A percentile compares a stretch with the other conserved stretches of the same genome.
Evolutionary conservation across 2,329 filamentous ascomycete genomes (phyloP).

Genomic region (Akanthomyces lecanii): DNA sequence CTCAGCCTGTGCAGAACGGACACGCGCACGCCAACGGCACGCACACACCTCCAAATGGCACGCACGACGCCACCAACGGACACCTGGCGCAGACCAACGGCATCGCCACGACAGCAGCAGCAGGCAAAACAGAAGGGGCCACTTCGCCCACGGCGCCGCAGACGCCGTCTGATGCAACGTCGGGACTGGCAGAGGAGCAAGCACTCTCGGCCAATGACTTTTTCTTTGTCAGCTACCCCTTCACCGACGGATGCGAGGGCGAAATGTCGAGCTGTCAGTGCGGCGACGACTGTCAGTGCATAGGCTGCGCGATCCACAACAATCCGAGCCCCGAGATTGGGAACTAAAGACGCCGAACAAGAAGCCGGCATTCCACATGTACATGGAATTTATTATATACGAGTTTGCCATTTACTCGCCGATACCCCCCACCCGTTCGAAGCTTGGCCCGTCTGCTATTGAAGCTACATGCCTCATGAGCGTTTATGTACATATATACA

Average conservation of each 20-base stretch:
- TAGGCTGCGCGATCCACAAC: conserved; percentile 53
- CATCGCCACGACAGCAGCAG: conserved; percentile 14
- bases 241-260: conserved; percentile 44
- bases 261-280: conserved; percentile 51
- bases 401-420: neutral
- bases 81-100: conserved; percentile 7
- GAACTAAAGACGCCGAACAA: conserved; percentile 14
- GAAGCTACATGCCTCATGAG: neutral
- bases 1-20: conserved; percentile 8
- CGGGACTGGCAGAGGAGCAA: conserved; percentile 46
- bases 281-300: conserved; percentile 55
- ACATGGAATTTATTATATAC: neutral
- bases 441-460: neutral
- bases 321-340: conserved; percentile 23
- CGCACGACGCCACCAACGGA: conserved; percentile 21
- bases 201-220: conserved; percentile 49
- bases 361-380: neutral
- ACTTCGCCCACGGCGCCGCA: conserved; percentile 38
- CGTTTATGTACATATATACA: neutral
- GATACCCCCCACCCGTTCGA: neutral
- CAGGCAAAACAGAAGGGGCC: conserved; percentile 25
- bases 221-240: conserved; percentile 56
- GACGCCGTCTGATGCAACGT: conserved; percentile 46
- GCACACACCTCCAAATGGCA: conserved; percentile 16
- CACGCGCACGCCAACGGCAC: conserved; percentile 5